Conservation (phyloP, 306 rosid genomes). For the Hippophae rhamnoides region DNA sequence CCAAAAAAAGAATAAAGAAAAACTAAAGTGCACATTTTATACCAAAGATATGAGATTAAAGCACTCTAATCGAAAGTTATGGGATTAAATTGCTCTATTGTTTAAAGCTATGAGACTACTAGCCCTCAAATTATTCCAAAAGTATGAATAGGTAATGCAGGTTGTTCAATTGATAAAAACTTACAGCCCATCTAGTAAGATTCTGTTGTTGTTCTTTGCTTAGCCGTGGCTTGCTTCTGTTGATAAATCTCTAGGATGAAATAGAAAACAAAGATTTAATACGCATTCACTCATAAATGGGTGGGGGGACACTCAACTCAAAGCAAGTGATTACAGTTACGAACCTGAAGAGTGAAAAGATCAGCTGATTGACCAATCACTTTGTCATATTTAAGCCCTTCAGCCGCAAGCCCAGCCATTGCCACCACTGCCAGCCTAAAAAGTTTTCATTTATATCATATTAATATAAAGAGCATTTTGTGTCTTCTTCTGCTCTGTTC, state of each 20-base stretch:
- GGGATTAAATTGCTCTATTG: too few relatives aligned
- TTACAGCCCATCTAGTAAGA: constrained; percentile 97
- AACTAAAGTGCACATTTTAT: too few relatives aligned
- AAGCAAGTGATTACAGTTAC: not conserved
- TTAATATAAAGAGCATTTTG: not conserved
- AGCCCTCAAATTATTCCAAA: not conserved
- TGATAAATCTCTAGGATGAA: constrained; percentile 57
- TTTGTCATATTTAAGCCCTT: constrained; percentile 83
- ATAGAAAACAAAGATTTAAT: not conserved
- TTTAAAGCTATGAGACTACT: too few relatives aligned
- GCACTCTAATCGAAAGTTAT: too few relatives aligned
- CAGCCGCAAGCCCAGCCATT: constrained; percentile 90
- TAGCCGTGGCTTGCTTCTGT: constrained; percentile 79
- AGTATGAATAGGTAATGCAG: not conserved
- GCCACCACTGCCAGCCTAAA: constrained; percentile 80
- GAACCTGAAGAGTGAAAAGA: constrained; percentile 34
- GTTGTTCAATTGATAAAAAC: constrained; percentile 17
- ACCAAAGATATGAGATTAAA: too few relatives aligned
- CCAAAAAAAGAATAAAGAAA: too few relatives aligned
- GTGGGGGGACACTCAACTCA: not conserved
- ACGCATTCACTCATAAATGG: not conserved
- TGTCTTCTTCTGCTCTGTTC: too few relatives aligned
- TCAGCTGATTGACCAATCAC: constrained; percentile 80
- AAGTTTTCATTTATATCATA: not conserved
- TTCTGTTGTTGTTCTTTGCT: constrained; percentile 94